Conservation (phyloP, 345 rosid genomes). For the Acer yangbiense region DNA sequence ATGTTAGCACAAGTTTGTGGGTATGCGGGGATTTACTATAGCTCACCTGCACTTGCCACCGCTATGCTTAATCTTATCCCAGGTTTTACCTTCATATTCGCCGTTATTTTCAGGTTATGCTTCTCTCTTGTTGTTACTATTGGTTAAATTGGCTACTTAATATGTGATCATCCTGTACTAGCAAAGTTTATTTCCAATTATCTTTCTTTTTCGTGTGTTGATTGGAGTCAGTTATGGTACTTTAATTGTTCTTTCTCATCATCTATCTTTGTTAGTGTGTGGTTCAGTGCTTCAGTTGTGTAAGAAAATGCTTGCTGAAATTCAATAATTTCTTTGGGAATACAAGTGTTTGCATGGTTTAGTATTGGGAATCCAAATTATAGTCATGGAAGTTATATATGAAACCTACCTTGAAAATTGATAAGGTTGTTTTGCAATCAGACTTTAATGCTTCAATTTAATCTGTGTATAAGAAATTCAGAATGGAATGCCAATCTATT, state of each 20-base stretch:
- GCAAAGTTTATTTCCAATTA: neutral
- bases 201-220: neutral
- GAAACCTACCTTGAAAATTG: neutral
- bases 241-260: neutral
- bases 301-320: neutral
- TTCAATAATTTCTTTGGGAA: slow-evolving; percentile 1
- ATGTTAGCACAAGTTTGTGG: slow-evolving; percentile 33
- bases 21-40: slow-evolving; percentile 47
- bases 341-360: neutral
- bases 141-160: neutral
- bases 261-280: neutral
- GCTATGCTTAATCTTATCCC: slow-evolving; percentile 59
- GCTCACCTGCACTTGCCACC: slow-evolving; percentile 53
- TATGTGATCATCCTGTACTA: neutral
- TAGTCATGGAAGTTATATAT: neutral
- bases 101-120: slow-evolving; percentile 47
- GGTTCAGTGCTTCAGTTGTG: neutral
- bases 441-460: neutral
- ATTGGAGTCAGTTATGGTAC: slow-evolving; percentile 4
- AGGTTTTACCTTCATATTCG: slow-evolving; percentile 51
- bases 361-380: neutral
- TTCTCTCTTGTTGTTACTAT: slow-evolving; percentile 1
- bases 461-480: neutral
- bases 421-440: neutral
- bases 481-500: neutral